A percentile compares a stretch with the other conserved stretches of the same genome.
phyloP scores from a whole-genome alignment of 2,329 filamentous ascomycete species.

The Talaromyces sp. region DNA sequence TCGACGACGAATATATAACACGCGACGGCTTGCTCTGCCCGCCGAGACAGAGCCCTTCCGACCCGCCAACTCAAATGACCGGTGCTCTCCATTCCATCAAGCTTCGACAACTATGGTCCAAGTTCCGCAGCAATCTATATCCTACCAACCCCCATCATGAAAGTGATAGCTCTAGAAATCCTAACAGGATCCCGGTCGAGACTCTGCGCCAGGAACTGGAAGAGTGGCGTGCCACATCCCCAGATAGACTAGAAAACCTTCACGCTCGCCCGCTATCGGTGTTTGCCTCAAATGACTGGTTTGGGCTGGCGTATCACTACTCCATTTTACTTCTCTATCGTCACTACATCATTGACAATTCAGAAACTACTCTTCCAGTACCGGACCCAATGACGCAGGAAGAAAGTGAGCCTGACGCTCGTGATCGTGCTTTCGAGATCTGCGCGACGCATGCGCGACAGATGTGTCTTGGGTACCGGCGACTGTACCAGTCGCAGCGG shows the following conservation, averaged over 20 bases:
- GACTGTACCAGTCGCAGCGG: conserved; percentile 33
- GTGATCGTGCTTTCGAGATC: conserved; percentile 17
- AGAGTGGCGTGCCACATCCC: conserved; percentile 26
- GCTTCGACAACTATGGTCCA: conserved; percentile 28
- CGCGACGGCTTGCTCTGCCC: conserved; percentile 11
- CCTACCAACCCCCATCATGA: conserved; percentile 16
- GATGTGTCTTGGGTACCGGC: conserved; percentile 38
- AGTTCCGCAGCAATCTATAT: conserved; percentile 26
- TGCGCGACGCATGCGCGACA: conserved; percentile 23
- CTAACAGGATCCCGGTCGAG: conserved; percentile 17
- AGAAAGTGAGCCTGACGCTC: conserved; percentile 3
- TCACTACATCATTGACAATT: conserved; percentile 19
- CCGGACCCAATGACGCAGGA: neutral
- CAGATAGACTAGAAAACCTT: conserved; percentile 21
- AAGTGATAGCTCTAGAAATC: conserved; percentile 20
- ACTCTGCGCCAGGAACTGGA: conserved; percentile 27
- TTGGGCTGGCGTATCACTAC: conserved; percentile 41
- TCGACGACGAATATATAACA: conserved; percentile 22
- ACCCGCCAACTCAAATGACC: conserved; percentile 27
- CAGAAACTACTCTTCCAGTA: neutral
- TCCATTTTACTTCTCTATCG: conserved; percentile 42
- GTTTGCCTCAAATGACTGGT: conserved; percentile 42
- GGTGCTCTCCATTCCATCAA: conserved; percentile 29
- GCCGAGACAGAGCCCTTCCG: conserved; percentile 12
- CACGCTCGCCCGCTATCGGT: conserved; percentile 25